Conservation (phyloP, 176 grass and related monocot species). For the Oryza nivara region DNA sequence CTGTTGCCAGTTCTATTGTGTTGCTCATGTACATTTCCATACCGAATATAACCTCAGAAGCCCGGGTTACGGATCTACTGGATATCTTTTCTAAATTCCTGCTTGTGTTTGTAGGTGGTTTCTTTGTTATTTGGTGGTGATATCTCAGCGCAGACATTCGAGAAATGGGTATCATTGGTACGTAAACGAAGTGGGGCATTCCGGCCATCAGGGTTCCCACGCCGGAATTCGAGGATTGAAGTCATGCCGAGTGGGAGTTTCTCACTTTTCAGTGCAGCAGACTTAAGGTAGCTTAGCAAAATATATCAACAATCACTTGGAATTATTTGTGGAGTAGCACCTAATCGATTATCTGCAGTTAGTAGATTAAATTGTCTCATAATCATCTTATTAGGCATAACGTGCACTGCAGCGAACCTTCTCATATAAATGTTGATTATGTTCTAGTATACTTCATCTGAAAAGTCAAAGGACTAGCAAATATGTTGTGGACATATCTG, state of each 20-base stretch:
- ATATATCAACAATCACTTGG: conserved; percentile 10
- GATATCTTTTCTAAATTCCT: conserved; percentile 20
- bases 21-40: conserved; percentile 4
- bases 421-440: conserved; percentile 24
- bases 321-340: background rate
- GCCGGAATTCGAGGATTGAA: conserved; percentile 59
- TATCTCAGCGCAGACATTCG: conserved; percentile 59
- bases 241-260: conserved; percentile 70
- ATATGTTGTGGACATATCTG: conserved; percentile 1
- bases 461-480: conserved; percentile 15
- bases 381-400: background rate
- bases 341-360: conserved; percentile 18
- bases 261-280: conserved; percentile 51
- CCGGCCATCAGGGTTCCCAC: conserved; percentile 78
- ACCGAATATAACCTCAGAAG: background rate
- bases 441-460: background rate
- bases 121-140: conserved; percentile 81
- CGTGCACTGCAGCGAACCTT: background rate
- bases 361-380: background rate
- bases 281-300: conserved; percentile 55
- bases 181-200: conserved; percentile 74
- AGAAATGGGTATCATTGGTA: conserved; percentile 87
- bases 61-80: background rate
- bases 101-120: conserved; percentile 61
- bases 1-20: background rate